phyloP scores from a whole-genome alignment of 2,329 filamentous ascomycete genomes.

The Arthroderma uncinatum region DNA sequence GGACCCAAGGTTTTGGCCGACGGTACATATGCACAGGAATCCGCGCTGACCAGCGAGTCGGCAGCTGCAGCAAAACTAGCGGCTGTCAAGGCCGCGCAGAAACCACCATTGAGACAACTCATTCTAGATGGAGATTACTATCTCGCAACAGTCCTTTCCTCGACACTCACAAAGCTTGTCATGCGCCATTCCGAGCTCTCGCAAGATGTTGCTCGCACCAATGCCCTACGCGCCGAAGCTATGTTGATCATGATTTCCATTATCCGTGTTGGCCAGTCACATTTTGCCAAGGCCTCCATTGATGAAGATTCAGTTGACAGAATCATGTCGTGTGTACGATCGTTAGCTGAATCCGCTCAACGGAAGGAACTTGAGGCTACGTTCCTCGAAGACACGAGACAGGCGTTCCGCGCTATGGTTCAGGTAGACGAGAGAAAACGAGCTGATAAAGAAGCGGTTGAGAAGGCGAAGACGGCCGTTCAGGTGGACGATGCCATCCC shows the following conservation, averaged over 20 bases:
- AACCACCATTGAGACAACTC: conserved; percentile 85
- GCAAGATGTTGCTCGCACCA: conserved; percentile 71
- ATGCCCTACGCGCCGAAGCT: conserved; percentile 85
- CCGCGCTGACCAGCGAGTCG: conserved; percentile 84
- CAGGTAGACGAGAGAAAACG: conserved; percentile 96
- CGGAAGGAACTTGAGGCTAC: conserved; percentile 85
- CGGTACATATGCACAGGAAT: conserved; percentile 95
- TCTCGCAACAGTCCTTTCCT: conserved; percentile 85
- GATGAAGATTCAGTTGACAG: conserved; percentile 97
- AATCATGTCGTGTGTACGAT: conserved; percentile 94
- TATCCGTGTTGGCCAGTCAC: conserved; percentile 94
- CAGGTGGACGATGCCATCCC: conserved; percentile 92
- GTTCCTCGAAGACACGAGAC: conserved; percentile 87
- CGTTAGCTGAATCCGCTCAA: conserved; percentile 76
- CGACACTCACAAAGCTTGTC: conserved; percentile 90
- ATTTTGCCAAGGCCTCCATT: conserved; percentile 93
- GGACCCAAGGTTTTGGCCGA: conserved; percentile 87
- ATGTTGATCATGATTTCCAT: conserved; percentile 99
- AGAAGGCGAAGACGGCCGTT: conserved; percentile 85
- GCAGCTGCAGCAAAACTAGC: conserved; percentile 82
- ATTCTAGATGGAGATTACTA: conserved; percentile 98
- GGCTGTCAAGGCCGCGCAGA: conserved; percentile 92
- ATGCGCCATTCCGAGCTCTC: conserved; percentile 96
- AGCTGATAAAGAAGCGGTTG: conserved; percentile 80
- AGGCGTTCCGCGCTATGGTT: conserved; percentile 94